Evolutionary conservation across 352 stramenopile species (phyloP).

Genomic region (Pythium diclinum): DNA sequence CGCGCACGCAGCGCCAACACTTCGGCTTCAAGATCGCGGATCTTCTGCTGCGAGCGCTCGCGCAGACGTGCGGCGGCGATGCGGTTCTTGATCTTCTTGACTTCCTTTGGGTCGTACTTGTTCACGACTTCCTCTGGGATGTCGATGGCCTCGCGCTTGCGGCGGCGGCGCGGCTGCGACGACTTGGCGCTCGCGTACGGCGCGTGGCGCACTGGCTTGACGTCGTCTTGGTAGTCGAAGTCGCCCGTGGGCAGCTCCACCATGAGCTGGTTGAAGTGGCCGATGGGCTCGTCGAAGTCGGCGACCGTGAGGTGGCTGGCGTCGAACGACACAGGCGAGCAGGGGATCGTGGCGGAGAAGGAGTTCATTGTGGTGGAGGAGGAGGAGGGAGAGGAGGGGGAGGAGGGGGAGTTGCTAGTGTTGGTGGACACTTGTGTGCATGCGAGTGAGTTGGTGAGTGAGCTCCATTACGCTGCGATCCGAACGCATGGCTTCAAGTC

Average conservation of each 20-base stretch:
- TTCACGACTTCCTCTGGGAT: slow-evolving; percentile 34
- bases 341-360: neutral
- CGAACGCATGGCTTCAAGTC: neutral
- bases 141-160: slow-evolving; percentile 52
- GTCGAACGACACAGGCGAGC: slow-evolving; percentile 24
- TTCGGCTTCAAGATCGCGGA: slow-evolving; percentile 39
- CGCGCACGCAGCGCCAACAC: slow-evolving; percentile 34
- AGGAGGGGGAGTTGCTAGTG: slow-evolving; percentile 6
- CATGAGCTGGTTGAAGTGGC: slow-evolving; percentile 23
- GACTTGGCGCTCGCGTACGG: slow-evolving; percentile 23
- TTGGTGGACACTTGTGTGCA: slow-evolving; percentile 21
- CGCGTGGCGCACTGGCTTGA: slow-evolving; percentile 16
- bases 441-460: slow-evolving; percentile 29
- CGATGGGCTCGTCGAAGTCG: slow-evolving; percentile 10
- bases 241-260: slow-evolving; percentile 19
- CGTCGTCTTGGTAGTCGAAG: slow-evolving; percentile 19
- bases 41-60: slow-evolving; percentile 45
- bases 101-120: slow-evolving; percentile 36
- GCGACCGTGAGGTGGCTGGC: slow-evolving; percentile 11
- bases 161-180: slow-evolving; percentile 25
- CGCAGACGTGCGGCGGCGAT: slow-evolving; percentile 41
- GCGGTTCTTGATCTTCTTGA: slow-evolving; percentile 58
- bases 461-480: slow-evolving; percentile 2
- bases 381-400: neutral
- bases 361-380: slow-evolving; percentile 20